Conservation (phyloP, 139 green algal genomes). For the Cymbomonas tetramitiformis region DNA sequence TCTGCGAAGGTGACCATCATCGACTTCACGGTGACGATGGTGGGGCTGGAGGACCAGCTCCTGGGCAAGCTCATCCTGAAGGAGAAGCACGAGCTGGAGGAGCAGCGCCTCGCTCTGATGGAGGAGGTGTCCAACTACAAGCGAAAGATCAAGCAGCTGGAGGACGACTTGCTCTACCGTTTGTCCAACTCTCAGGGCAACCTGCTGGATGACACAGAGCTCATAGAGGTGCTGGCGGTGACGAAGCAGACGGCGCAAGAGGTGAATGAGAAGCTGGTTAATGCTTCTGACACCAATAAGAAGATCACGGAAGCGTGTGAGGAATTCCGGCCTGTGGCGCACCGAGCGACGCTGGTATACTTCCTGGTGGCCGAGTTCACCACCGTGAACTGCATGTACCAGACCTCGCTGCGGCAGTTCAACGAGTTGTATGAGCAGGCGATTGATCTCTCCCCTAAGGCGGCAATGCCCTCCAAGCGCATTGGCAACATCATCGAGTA, state of each 20-base stretch:
- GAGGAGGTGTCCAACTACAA: conserved; percentile 77
- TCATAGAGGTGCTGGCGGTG: conserved; percentile 79
- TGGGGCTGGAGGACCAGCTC: conserved; percentile 86
- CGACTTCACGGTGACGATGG: conserved; percentile 86
- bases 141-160: conserved; percentile 83
- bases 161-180: conserved; percentile 80
- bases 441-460: conserved; percentile 69
- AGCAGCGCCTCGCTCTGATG: conserved; percentile 68
- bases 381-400: conserved; percentile 90
- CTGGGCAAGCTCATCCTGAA: conserved; percentile 82
- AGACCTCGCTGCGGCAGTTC: conserved; percentile 71
- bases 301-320: conserved; percentile 87
- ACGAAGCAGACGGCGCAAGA: conserved; percentile 82
- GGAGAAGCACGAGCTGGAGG: conserved; percentile 88
- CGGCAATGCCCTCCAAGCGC: conserved; percentile 74
- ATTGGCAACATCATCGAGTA: conserved; percentile 83
- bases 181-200: conserved; percentile 69
- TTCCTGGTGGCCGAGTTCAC: conserved; percentile 84
- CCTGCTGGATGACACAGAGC: conserved; percentile 86
- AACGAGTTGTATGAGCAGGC: conserved; percentile 46
- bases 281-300: conserved; percentile 70
- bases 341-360: conserved; percentile 77
- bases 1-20: conserved; percentile 68
- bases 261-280: conserved; percentile 69
- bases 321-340: conserved; percentile 79